A percentile compares a stretch with the other conserved stretches of the same genome.
phyloP scores from a whole-genome alignment of 352 stramenopile genomes.

The Phytophthora tubulina region DNA sequence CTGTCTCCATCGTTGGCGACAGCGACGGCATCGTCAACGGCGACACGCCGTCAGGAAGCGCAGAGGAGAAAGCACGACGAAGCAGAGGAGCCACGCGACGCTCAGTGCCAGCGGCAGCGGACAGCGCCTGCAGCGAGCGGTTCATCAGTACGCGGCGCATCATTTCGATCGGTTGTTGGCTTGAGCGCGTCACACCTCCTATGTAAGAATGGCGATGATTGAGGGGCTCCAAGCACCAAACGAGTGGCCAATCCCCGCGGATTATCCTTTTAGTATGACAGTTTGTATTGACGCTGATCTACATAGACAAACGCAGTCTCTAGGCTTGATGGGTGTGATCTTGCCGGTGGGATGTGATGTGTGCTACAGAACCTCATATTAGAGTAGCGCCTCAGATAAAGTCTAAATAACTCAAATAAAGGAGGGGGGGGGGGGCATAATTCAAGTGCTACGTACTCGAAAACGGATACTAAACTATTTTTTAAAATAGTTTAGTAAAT shows the following conservation, averaged over 20 bases:
- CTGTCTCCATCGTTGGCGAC: constrained; percentile 97
- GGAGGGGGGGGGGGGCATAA: no score
- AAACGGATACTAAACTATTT: no score
- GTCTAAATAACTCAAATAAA: not conserved
- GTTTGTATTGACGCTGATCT: constrained; percentile 15
- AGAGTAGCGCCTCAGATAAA: not conserved
- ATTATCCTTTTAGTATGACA: not conserved
- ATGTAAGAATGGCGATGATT: constrained; percentile 19
- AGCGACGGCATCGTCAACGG: constrained; percentile 95
- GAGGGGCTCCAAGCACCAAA: constrained; percentile 40
- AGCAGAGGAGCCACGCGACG: constrained; percentile 29
- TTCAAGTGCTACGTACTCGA: no score
- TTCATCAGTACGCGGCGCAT: constrained; percentile 51
- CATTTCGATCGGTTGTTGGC: constrained; percentile 16
- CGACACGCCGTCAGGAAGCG: constrained; percentile 75
- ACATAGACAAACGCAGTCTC: constrained; percentile 26
- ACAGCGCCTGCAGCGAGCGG: constrained; percentile 40
- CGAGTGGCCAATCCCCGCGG: constrained; percentile 21
- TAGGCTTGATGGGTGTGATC: constrained; percentile 25
- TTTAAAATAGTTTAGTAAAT: no score
- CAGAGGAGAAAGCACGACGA: constrained; percentile 54
- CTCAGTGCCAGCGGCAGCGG: constrained; percentile 11
- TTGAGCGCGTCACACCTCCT: constrained; percentile 33
- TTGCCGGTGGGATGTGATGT: constrained; percentile 1
- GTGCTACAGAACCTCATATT: not conserved